phyloP scores from a whole-genome alignment of 2,329 filamentous ascomycete genomes.

The Apiospora malaysiana region DNA sequence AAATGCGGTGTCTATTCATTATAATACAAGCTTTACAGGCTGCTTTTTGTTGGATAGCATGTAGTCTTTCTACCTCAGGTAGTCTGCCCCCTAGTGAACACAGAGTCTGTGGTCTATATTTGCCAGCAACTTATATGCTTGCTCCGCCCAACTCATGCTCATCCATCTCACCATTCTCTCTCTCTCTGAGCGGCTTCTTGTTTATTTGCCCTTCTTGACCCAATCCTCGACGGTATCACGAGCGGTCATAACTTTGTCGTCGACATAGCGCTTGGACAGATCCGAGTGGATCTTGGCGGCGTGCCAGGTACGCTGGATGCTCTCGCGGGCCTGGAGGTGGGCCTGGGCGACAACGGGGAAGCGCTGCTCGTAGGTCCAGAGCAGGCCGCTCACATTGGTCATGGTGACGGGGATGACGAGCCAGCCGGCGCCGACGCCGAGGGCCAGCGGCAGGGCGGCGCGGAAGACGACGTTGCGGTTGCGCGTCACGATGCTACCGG shows the following conservation, averaged over 20 bases:
- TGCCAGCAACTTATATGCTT: neutral
- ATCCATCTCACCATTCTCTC: neutral
- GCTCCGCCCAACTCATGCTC: neutral
- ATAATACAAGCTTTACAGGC: constrained; percentile 23
- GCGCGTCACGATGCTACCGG: constrained; percentile 86
- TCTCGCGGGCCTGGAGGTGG: constrained; percentile 74
- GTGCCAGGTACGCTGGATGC: constrained; percentile 71
- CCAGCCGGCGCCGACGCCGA: constrained; percentile 85
- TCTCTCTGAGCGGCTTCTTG: neutral
- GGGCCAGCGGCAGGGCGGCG: constrained; percentile 74
- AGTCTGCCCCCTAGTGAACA: neutral
- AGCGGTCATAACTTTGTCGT: constrained; percentile 79
- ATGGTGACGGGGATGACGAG: constrained; percentile 87
- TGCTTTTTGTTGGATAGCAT: constrained; percentile 9
- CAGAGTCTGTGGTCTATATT: constrained; percentile 13
- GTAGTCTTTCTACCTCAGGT: constrained; percentile 3
- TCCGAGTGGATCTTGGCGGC: constrained; percentile 78
- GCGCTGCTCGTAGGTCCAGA: constrained; percentile 92
- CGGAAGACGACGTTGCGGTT: constrained; percentile 87
- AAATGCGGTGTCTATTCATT: constrained; percentile 23
- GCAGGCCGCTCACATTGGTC: constrained; percentile 82
- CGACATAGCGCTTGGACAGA: constrained; percentile 73
- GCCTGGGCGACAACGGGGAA: constrained; percentile 83
- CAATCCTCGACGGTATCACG: constrained; percentile 83
- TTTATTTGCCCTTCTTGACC: constrained; percentile 88